Evolutionary conservation across 495 filamentous ascomycete species (phyloP).

Genomic region (Tuber borchii): DNA sequence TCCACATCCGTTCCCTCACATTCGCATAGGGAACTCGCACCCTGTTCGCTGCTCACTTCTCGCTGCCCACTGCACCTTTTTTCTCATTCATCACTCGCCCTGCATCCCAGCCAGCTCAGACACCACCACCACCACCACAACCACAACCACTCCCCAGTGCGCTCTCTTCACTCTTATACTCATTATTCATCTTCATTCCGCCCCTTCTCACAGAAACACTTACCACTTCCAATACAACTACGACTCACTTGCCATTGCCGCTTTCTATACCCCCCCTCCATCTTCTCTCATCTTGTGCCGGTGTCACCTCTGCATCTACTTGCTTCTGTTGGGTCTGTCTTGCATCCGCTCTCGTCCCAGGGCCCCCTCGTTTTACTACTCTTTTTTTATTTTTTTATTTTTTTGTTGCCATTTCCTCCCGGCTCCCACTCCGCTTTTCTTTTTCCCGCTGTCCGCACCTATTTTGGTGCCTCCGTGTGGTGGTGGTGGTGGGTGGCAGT

Average conservation of each 20-base stretch:
- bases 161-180: neutral
- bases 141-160: too few relatives aligned
- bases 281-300: conserved; percentile 3
- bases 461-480: neutral
- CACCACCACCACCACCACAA: neutral
- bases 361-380: neutral
- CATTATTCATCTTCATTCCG: neutral
- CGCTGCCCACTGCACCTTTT: neutral
- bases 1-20: neutral
- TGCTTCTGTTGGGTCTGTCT: conserved; percentile 2
- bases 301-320: conserved; percentile 3
- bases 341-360: conserved; percentile 4
- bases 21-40: neutral
- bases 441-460: conserved; percentile 4
- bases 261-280: neutral
- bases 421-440: conserved; percentile 5
- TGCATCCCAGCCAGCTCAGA: conserved; percentile 4
- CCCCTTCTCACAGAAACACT: neutral
- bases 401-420: neutral
- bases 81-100: conserved; percentile 1
- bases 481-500: neutral
- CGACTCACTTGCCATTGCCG: neutral
- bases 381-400: neutral
- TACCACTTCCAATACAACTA: neutral
- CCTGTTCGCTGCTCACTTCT: conserved; percentile 2